Evolutionary conservation across 345 rosid species (phyloP).

Genomic region (Garcia nutans): DNA sequence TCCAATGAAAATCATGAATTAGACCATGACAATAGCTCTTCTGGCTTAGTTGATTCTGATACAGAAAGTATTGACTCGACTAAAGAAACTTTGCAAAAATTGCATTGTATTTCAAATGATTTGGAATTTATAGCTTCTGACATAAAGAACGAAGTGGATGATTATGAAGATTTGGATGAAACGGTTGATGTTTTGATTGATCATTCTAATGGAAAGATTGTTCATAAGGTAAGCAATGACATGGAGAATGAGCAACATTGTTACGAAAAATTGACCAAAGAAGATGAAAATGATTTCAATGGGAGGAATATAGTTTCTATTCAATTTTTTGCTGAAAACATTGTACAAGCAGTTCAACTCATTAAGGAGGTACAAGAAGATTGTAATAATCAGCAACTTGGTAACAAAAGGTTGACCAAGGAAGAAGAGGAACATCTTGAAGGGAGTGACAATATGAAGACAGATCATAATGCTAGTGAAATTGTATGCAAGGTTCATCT

Average conservation of each 20-base stretch:
- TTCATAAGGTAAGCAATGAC: background rate
- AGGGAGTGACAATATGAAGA: constrained; percentile 1
- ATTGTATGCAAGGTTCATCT: background rate
- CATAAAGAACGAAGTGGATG: background rate
- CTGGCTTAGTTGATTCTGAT: constrained; percentile 15
- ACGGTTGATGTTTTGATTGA: background rate
- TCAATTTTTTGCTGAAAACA: background rate
- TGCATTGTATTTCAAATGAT: constrained; percentile 15
- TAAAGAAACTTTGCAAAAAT: constrained; percentile 6
- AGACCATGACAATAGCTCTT: background rate
- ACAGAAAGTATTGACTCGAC: constrained; percentile 8
- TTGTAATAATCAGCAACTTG: background rate
- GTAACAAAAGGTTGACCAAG: background rate
- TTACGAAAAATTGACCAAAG: too few relatives aligned
- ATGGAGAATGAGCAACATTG: too few relatives aligned
- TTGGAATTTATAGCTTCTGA: background rate
- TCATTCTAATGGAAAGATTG: background rate
- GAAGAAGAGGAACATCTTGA: constrained; percentile 4
- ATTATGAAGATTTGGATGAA: background rate
- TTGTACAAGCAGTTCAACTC: background rate
- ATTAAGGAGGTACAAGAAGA: background rate
- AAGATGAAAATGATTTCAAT: too few relatives aligned
- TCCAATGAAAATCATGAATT: constrained; percentile 1
- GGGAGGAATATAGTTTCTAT: background rate
- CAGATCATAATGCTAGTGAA: too few relatives aligned